Base-by-base conservation (phyloP, 805 yeast genomes). In the Kregervanrija delftensis region DNA sequence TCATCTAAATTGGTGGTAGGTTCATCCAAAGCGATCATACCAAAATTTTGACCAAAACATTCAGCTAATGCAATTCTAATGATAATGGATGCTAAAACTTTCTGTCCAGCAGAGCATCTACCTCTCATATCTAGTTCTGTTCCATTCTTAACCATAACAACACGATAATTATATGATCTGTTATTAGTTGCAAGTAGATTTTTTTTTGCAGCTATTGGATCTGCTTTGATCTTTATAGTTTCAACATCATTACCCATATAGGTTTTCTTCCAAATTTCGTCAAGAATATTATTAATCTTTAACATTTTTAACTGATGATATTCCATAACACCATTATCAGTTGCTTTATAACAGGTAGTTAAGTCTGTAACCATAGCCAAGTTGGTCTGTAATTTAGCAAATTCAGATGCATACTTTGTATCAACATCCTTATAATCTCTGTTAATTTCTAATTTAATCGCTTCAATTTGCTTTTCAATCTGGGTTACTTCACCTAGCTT, bases 91-190 rank as follows among this genome's bases (percentile, higher is more conserved):
- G 98, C 96, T 39, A 93, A 65, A 4, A 93, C 97, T 57, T 89
- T 87, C 63, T 93, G 99, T 0, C 99, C 99, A 0, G 99, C 98
- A 1, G 96, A 87, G 61, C 99, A 93, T 46, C 99, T 69, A 0
- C 99, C 99, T 49, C 99, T 76, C 99, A 93, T 93, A 59, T 93
- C 99, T 40, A 93, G 68, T 61, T 93, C 98, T 1, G 82, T 85
- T 47, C 86, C 91, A 56, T 85, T 87, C 60, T 93, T 93, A 47
- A 81, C 81, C 99, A 93, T 93, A 16, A 90, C 96, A 14, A 93
- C 97, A 34, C 97, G 71, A 58, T 91, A 91, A 59, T 91, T 90
- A 61, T 90, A 91, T 1, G 93, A 77, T 46, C 95, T 77, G 76
- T 17, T 73, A 61, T 38, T 46, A 11, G 48, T 43, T 2, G 59